Percentiles rank a stretch among this genome's conserved stretches.
Conservation (phyloP, 108 stramenopile genomes). For the Parmales sp. region DNA sequence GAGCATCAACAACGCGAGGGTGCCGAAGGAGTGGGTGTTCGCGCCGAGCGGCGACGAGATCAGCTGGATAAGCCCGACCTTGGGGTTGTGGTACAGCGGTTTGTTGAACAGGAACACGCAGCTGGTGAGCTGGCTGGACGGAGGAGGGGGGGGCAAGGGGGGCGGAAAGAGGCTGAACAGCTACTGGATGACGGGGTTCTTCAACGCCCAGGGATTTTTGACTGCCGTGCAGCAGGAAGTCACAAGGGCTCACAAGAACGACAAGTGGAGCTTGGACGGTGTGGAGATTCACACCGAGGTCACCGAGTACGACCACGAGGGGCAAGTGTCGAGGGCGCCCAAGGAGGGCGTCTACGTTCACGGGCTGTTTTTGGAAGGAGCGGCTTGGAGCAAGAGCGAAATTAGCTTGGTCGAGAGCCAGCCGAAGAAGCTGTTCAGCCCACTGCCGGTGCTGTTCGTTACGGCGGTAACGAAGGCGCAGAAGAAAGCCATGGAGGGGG, state of each 20-base stretch:
- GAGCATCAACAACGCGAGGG: constrained; percentile 20
- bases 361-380: constrained; percentile 36
- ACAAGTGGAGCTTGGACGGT: constrained; percentile 29
- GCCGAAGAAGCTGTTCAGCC: constrained; percentile 25
- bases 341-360: constrained; percentile 28
- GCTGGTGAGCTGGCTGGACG: constrained; percentile 18
- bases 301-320: constrained; percentile 14
- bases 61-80: constrained; percentile 20
- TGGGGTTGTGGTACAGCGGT: constrained; percentile 23
- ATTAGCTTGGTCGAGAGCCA: constrained; percentile 14
- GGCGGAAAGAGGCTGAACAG: constrained; percentile 14
- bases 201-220: constrained; percentile 34
- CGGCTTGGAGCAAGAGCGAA: constrained; percentile 25
- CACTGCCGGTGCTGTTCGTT: constrained; percentile 27
- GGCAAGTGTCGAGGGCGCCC: constrained; percentile 16
- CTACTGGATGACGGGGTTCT: constrained; percentile 35
- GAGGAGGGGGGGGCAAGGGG: not conserved
- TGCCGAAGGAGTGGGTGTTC: constrained; percentile 25
- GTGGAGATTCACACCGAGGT: constrained; percentile 25
- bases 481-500: not conserved
- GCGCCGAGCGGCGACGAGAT: constrained; percentile 28
- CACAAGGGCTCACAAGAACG: constrained; percentile 20
- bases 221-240: constrained; percentile 41
- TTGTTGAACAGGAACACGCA: constrained; percentile 19
- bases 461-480: constrained; percentile 19